A percentile compares a stretch with the other conserved stretches of the same genome.
phyloP scores from a whole-genome alignment of 2,329 filamentous ascomycete genomes.

The Cladosporium phlei region DNA sequence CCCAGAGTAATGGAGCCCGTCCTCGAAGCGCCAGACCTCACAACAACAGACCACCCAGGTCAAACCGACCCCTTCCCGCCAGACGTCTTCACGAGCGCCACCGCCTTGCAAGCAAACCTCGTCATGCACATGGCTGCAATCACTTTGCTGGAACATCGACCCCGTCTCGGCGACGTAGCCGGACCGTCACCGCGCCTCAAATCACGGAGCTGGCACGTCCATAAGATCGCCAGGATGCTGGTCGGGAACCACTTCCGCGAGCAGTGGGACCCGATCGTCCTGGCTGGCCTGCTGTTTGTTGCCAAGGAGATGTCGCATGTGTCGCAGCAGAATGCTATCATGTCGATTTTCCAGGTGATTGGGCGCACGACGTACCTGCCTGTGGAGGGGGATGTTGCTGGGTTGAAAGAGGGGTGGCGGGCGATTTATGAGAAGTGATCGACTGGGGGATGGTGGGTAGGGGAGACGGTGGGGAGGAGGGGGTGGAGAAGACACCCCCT shows the following conservation, averaged over 20 bases:
- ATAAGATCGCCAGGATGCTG: constrained; percentile 2
- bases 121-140: constrained; percentile 4
- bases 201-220: constrained; percentile 2
- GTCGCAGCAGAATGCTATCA: neutral
- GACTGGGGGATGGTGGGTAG: too few species aligned
- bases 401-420: neutral
- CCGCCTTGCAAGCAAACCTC: constrained; percentile 2
- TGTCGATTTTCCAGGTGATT: neutral
- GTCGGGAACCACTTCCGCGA: neutral
- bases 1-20: neutral
- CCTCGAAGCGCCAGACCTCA: neutral
- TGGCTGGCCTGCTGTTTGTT: neutral
- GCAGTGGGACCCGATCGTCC: constrained; percentile 1
- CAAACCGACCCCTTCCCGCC: neutral
- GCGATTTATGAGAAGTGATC: too few species aligned
- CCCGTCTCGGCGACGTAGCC: neutral
- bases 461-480: too few species aligned
- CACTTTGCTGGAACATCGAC: neutral
- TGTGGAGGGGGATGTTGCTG: neutral
- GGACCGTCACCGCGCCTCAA: neutral
- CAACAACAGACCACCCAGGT: neutral
- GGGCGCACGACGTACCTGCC: neutral
- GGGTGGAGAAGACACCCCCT: too few species aligned
- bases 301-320: neutral
- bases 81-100: constrained; percentile 4